A percentile compares a stretch with the other conserved stretches of the same genome.
Evolutionary conservation across 768 basidiomycete genomes (phyloP).

Genomic region (Rhodotorula diobovata): DNA sequence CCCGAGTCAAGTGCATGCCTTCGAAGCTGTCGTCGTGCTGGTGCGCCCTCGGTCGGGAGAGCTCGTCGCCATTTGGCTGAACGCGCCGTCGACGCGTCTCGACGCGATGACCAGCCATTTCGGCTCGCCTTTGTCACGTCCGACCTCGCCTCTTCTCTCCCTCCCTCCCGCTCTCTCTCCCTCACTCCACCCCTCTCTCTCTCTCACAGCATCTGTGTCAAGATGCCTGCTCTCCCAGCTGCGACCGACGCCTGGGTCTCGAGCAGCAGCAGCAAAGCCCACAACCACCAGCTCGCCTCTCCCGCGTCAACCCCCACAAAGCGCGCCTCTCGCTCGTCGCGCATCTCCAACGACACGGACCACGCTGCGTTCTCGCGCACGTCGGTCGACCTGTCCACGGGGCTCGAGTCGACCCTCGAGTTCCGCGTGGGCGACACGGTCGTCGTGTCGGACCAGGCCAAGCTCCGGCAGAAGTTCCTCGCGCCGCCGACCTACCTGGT

Average conservation of each 20-base stretch:
- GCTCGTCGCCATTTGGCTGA: no score
- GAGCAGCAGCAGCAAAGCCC: no score
- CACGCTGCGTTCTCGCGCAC: constrained; percentile 27
- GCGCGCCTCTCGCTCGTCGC: constrained; percentile 22
- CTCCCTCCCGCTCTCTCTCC: neutral
- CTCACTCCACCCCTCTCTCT: neutral
- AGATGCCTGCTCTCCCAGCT: neutral
- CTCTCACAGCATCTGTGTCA: neutral
- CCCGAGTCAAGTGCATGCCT: no score
- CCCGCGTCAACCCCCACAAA: constrained; percentile 20
- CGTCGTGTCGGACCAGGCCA: constrained; percentile 8
- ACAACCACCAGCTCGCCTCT: neutral
- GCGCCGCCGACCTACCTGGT: constrained; percentile 10
- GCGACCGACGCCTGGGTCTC: neutral
- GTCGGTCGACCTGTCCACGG: neutral
- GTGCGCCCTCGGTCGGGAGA: no score
- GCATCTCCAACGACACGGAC: constrained; percentile 29
- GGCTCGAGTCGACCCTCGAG: neutral
- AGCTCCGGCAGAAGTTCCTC: constrained; percentile 31
- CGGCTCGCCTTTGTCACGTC: no score
- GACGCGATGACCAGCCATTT: neutral
- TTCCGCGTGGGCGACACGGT: constrained; percentile 25
- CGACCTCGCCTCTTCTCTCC: no score
- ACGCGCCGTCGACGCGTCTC: neutral
- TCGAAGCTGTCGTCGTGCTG: no score